phyloP scores from a whole-genome alignment of 139 green algal genomes.

The Chlorella sp. region DNA sequence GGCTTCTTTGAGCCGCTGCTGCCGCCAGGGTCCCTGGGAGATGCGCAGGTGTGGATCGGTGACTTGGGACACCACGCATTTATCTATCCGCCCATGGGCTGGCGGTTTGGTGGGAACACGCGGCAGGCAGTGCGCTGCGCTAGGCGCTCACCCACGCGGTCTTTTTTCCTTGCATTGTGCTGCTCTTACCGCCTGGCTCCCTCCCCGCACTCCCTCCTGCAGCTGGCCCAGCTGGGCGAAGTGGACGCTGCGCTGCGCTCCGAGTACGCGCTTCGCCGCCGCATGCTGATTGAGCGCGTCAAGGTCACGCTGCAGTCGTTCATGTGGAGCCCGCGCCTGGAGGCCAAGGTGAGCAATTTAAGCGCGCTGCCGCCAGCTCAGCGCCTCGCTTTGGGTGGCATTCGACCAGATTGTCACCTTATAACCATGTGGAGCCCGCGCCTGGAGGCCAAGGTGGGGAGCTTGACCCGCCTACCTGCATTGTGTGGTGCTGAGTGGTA shows the following conservation, averaged over 20 bases:
- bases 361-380: too few relatives aligned
- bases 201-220: background rate
- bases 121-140: background rate
- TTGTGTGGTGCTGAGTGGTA: too few relatives aligned
- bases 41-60: constrained; percentile 37
- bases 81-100: too few relatives aligned
- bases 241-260: constrained; percentile 50
- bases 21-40: constrained; percentile 32
- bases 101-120: too few relatives aligned
- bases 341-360: constrained; percentile 32
- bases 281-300: constrained; percentile 76
- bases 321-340: constrained; percentile 56
- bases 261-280: constrained; percentile 62
- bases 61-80: background rate
- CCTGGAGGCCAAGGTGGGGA: constrained; percentile 42
- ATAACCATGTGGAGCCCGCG: constrained; percentile 56
- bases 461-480: too few relatives aligned
- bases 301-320: constrained; percentile 73
- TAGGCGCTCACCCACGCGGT: too few relatives aligned
- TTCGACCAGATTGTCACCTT: too few relatives aligned
- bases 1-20: constrained; percentile 54
- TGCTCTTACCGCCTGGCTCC: too few relatives aligned
- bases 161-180: too few relatives aligned
- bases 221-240: constrained; percentile 38
- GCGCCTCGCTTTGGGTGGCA: too few relatives aligned